Percentiles rank a stretch among this genome's conserved stretches.
These are phyloP conservation scores for Claviceps quebecensis DNA, from an alignment of 2,329 filamentous ascomycete species.

Conservation along the genomic window DNA sequence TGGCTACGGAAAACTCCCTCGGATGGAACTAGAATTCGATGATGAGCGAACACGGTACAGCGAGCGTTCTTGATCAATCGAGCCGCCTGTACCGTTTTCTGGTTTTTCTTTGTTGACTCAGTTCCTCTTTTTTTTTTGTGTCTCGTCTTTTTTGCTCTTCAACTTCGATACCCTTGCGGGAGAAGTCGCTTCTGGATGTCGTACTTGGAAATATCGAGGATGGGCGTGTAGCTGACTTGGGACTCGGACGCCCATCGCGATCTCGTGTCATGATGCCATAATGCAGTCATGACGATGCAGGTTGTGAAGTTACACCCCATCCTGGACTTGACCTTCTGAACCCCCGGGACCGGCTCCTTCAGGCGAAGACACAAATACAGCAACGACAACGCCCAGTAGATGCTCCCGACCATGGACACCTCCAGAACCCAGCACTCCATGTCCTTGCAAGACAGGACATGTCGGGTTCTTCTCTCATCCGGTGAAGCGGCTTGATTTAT, in stretches of 20 bases:
- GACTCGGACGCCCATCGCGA: neutral
- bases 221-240: neutral
- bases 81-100: slow-evolving; percentile 8
- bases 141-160: neutral
- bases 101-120: slow-evolving; percentile 5
- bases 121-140: slow-evolving; percentile 5
- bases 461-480: neutral
- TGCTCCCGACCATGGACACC: neutral
- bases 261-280: no score
- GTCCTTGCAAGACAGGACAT: neutral
- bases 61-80: neutral
- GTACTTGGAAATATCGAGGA: neutral
- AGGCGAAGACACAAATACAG: neutral
- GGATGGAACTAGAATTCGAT: slow-evolving; percentile 62
- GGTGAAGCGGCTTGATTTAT: neutral
- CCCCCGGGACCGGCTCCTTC: neutral
- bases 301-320: no score
- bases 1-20: slow-evolving; percentile 86
- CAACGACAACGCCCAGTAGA: neutral
- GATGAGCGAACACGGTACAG: neutral
- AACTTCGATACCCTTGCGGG: slow-evolving; percentile 20
- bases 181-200: slow-evolving; percentile 9
- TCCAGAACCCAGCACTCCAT: neutral
- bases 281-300: no score
- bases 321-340: no score